Conservation (phyloP, 352 stramenopile species). For the Pythium aphanidermatum region DNA sequence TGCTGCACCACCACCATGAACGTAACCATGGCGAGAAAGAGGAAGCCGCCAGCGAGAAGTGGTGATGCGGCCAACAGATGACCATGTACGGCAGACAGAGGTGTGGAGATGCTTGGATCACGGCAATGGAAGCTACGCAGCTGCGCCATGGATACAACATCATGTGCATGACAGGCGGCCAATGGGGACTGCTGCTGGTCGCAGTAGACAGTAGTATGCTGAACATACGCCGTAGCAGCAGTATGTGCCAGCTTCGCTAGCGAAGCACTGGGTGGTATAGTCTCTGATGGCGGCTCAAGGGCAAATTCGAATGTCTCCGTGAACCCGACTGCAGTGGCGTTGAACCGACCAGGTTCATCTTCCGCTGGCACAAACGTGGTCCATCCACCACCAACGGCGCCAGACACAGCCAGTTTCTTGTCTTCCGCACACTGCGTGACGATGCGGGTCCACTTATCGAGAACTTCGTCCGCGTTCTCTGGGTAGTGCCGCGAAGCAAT, state of each 20-base stretch:
- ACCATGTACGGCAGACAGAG: no score
- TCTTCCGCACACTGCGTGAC: conserved; percentile 10
- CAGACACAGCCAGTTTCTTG: conserved; percentile 14
- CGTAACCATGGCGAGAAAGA: neutral
- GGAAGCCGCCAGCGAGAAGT: no score
- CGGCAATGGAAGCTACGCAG: conserved; percentile 9
- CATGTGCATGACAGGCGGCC: no score
- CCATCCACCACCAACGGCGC: conserved; percentile 24
- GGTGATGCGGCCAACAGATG: no score
- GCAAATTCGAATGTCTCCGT: conserved; percentile 1
- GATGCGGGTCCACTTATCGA: conserved; percentile 13
- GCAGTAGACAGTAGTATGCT: conserved; percentile 5
- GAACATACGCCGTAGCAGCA: conserved; percentile 7
- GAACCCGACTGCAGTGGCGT: neutral
- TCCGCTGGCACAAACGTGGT: conserved; percentile 1
- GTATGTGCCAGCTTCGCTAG: neutral
- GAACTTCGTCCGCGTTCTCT: conserved; percentile 13
- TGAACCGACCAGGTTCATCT: neutral
- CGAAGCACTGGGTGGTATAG: neutral
- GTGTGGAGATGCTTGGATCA: neutral
- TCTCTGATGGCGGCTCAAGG: neutral
- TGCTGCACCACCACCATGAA: no score
- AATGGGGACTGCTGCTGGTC: neutral
- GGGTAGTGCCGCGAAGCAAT: conserved; percentile 20
- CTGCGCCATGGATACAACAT: no score